Percentiles rank a stretch among this genome's conserved stretches.
Conservation (phyloP, 2,329 filamentous ascomycete genomes). For the Graphilbum fragrans region DNA sequence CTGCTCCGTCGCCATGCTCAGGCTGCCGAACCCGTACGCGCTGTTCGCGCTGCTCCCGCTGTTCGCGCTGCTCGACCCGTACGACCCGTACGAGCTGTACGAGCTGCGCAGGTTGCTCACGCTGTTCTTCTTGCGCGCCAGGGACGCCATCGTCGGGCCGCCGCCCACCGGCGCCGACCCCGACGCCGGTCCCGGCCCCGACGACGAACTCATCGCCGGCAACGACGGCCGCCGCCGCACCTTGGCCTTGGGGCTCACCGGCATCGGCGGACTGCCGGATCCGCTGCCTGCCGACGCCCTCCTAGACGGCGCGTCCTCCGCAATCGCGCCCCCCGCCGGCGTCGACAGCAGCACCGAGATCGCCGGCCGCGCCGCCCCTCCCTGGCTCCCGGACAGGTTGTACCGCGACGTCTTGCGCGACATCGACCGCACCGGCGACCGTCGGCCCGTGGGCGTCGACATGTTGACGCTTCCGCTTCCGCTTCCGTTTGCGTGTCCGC, state of each 20-base stretch:
- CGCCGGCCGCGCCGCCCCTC: slow-evolving; percentile 24
- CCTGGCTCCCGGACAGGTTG: slow-evolving; percentile 21
- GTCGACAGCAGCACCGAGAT: slow-evolving; percentile 25
- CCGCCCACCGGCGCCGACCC: not conserved
- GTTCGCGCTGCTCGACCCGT: too few relatives aligned
- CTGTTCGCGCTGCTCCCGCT: slow-evolving; percentile 2
- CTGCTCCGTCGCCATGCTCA: slow-evolving; percentile 53
- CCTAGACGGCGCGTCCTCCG: slow-evolving; percentile 33
- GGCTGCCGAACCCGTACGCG: slow-evolving; percentile 33
- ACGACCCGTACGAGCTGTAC: slow-evolving; percentile 34
- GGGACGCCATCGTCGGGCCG: not conserved
- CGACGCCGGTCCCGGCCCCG: slow-evolving; percentile 8
- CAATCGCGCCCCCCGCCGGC: slow-evolving; percentile 25
- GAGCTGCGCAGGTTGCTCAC: slow-evolving; percentile 3
- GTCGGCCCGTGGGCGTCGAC: slow-evolving; percentile 23
- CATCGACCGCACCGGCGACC: slow-evolving; percentile 42
- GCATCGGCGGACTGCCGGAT: slow-evolving; percentile 30
- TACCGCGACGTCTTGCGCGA: slow-evolving; percentile 42
- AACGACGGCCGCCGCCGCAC: slow-evolving; percentile 38
- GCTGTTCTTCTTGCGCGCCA: slow-evolving; percentile 31
- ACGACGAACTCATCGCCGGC: slow-evolving; percentile 29
- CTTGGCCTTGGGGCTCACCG: slow-evolving; percentile 34
- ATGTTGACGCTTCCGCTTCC: not conserved
- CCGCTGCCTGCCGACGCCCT: slow-evolving; percentile 31
- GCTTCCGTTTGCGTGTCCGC: not conserved